Conservation (phyloP, 371 early-diverging fungal genomes). For the Coemansia sp. region DNA sequence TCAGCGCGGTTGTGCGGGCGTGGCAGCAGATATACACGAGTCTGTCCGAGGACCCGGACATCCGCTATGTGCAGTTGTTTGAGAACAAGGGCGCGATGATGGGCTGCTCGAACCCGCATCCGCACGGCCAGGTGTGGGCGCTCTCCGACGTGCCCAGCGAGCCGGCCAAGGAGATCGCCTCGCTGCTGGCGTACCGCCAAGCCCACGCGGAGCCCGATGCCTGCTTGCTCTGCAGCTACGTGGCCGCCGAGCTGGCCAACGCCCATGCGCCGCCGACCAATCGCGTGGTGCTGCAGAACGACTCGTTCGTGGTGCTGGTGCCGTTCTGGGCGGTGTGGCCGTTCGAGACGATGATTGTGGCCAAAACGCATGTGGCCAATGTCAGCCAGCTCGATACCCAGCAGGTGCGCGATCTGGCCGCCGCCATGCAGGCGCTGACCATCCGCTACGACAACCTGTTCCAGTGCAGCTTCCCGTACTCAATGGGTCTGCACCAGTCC, state of each 20-base stretch:
- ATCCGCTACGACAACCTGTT: conserved; percentile 91
- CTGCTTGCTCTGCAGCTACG: conserved; percentile 84
- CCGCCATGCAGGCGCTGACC: conserved; percentile 69
- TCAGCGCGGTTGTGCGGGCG: conserved; percentile 66
- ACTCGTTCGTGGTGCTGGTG: conserved; percentile 75
- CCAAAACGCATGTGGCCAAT: conserved; percentile 64
- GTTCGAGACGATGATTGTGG: conserved; percentile 83
- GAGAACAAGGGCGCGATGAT: conserved; percentile 96
- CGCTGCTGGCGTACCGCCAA: conserved; percentile 58
- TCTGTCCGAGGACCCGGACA: conserved; percentile 51
- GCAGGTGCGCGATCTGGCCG: conserved; percentile 65
- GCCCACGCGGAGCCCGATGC: conserved; percentile 34
- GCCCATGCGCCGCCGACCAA: conserved; percentile 40
- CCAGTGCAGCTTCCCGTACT: conserved; percentile 89
- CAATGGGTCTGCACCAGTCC: conserved; percentile 91
- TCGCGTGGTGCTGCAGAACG: conserved; percentile 79
- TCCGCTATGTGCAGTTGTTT: conserved; percentile 88
- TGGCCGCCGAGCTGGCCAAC: conserved; percentile 57
- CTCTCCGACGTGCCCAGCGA: conserved; percentile 80
- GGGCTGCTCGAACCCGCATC: conserved; percentile 97
- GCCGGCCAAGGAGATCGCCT: conserved; percentile 64
- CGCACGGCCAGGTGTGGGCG: conserved; percentile 91
- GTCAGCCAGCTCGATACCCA: conserved; percentile 57
- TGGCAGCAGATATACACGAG: conserved; percentile 69
- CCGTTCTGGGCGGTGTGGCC: conserved; percentile 98